phyloP scores from a whole-genome alignment of 768 basidiomycete genomes.

The Auriscalpium vulgare region DNA sequence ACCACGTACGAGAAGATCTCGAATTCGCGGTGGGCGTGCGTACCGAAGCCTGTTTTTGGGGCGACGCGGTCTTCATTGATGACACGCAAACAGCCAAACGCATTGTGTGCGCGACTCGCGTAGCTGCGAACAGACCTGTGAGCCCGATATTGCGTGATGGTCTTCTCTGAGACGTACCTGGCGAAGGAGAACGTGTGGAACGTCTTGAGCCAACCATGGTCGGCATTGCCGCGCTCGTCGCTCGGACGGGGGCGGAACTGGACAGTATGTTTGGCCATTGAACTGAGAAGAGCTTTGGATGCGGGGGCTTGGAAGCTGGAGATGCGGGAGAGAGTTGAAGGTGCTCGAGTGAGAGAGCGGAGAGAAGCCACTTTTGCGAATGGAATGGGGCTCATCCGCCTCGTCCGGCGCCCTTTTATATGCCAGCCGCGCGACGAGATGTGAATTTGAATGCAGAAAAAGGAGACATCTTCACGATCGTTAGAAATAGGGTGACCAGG shows the following conservation, averaged over 20 bases:
- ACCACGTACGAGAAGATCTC: slow-evolving; percentile 91
- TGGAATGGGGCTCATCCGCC: too few species aligned
- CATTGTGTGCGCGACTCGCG: background rate
- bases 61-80: slow-evolving; percentile 90
- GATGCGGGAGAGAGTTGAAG: too few species aligned
- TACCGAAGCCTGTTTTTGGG: slow-evolving; percentile 74
- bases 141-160: background rate
- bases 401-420: too few species aligned
- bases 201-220: slow-evolving; percentile 53
- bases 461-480: too few species aligned
- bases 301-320: too few species aligned
- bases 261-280: background rate
- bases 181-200: slow-evolving; percentile 74
- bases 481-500: too few species aligned
- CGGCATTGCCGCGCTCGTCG: slow-evolving; percentile 35
- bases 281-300: too few species aligned
- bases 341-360: too few species aligned
- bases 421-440: too few species aligned
- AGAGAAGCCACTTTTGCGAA: too few species aligned
- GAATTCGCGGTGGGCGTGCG: slow-evolving; percentile 75
- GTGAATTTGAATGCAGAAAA: too few species aligned
- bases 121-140: background rate
- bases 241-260: slow-evolving; percentile 30
- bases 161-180: slow-evolving; percentile 38
- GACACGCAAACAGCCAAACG: slow-evolving; percentile 72